Base-by-base conservation (phyloP, 1,284 basidiomycete genomes). In the Mycosarcoma maydis region DNA sequence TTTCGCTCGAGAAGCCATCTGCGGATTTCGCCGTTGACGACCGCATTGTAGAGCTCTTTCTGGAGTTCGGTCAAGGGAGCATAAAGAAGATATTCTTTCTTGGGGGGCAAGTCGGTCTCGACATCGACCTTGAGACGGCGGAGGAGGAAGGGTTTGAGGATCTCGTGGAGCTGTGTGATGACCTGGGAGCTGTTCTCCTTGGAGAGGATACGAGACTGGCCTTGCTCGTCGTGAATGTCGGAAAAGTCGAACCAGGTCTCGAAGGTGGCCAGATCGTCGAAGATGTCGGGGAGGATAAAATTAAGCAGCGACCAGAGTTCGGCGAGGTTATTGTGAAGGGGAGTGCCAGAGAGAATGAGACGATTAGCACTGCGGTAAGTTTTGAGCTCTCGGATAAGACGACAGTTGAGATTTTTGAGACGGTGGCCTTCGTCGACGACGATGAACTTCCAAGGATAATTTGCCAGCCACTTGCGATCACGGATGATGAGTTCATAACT, bases 401-500 rank as follows among this genome's bases (percentile, higher is more conserved):
- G 89, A 82, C 91, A 93, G 77, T 97, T 88, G 62, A 94, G 85
- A 76, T 98, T 97, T 85, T 97, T 97, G 73, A 98, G 82, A 22
- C 94, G 86, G 82, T 98, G 94, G 0, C 94, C 93, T 82, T 98
- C 94, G 80, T 97, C 94, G 0, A 97, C 94, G 48, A 97, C 91
- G 71, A 97, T 92, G 77, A 92, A 95, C 47, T 92, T 92, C 77
- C 78, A 80, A 3, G 69, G 57, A 22, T 61, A 57, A 33, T 64
- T 34, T n/a, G 66, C 60, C 9, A 80, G 69, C 52, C 61, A 64
- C 22, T 50, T 50, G 7, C 75, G 65, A 52, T 81, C 80, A 26
- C 67, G 68, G 22, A 98, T 95, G 72, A 94, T 87, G 77, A 97
- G 92, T 76, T 98, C 94, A 78, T 93, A 97, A 6, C 92, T 95